These are phyloP conservation scores for Epichloe glyceriae DNA, from an alignment of 2,329 filamentous ascomycete species.

Conservation along the genomic window DNA sequence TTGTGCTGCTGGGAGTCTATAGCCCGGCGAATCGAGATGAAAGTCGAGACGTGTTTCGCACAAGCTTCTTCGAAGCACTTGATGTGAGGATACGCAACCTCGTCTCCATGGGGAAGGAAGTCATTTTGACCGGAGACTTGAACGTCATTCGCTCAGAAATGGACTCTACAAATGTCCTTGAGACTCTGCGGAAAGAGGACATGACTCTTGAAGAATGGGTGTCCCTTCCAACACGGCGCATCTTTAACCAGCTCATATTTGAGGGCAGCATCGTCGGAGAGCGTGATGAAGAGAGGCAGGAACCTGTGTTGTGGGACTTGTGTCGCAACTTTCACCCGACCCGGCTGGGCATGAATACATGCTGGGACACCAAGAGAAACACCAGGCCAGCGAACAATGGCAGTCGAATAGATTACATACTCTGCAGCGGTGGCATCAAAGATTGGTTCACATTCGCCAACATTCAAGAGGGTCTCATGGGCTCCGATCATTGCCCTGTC, in stretches of 20 bases:
- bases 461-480: constrained; percentile 88
- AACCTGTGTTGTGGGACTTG: constrained; percentile 68
- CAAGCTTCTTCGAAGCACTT: constrained; percentile 66
- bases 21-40: constrained; percentile 83
- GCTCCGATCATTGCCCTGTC: constrained; percentile 93
- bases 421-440: constrained; percentile 69
- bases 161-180: constrained; percentile 64
- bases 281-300: constrained; percentile 55
- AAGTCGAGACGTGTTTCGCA: constrained; percentile 66
- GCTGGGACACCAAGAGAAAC: constrained; percentile 92
- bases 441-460: constrained; percentile 69
- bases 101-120: constrained; percentile 63
- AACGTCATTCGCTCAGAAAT: constrained; percentile 61
- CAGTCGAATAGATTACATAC: constrained; percentile 82
- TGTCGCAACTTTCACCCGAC: constrained; percentile 68
- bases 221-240: constrained; percentile 54
- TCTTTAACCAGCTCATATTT: constrained; percentile 78
- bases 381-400: constrained; percentile 93
- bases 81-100: constrained; percentile 80
- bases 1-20: constrained; percentile 87
- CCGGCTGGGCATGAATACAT: constrained; percentile 88
- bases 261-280: constrained; percentile 55
- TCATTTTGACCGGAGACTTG: constrained; percentile 77
- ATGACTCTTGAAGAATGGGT: constrained; percentile 61
- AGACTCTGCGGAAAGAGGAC: constrained; percentile 57